Percentiles rank a stretch among this genome's conserved stretches.
Conservation (phyloP, 2,329 filamentous ascomycete species). For the Helotiales sp. region DNA sequence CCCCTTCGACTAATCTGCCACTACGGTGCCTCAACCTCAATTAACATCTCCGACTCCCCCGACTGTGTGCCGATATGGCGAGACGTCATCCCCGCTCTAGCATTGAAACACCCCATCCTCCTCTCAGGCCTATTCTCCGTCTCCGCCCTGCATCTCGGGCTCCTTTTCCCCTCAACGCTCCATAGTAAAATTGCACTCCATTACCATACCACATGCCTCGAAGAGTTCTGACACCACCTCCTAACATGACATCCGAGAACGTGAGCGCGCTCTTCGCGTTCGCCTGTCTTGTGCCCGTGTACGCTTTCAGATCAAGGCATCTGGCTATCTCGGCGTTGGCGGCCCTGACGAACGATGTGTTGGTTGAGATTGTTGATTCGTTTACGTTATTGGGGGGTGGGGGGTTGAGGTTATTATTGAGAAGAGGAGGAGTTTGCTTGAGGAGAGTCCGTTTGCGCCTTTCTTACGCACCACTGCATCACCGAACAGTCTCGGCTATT, state of each 20-base stretch:
- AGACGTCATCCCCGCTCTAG: background rate
- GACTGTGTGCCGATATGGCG: background rate
- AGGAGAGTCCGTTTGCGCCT: background rate
- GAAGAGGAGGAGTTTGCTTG: background rate
- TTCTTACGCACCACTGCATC: background rate
- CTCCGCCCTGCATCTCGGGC: background rate
- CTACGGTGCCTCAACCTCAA: background rate
- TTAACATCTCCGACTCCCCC: background rate
- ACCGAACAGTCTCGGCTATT: background rate
- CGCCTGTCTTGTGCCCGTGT: background rate
- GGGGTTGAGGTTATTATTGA: background rate
- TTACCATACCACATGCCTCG: background rate
- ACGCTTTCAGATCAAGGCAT: background rate
- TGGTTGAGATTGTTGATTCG: background rate
- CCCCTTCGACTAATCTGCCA: background rate
- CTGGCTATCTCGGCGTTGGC: background rate
- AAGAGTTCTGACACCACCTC: background rate
- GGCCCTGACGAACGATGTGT: background rate
- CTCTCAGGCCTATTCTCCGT: conserved; percentile 1
- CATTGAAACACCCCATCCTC: background rate
- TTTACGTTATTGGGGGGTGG: background rate
- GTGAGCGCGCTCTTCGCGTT: background rate
- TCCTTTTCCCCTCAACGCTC: background rate
- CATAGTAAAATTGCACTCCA: background rate
- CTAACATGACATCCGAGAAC: background rate